Percentiles rank a stretch among this genome's conserved stretches.
These are phyloP conservation scores for Garcia nutans DNA, from an alignment of 345 rosid genomes.

Conservation along the genomic window DNA sequence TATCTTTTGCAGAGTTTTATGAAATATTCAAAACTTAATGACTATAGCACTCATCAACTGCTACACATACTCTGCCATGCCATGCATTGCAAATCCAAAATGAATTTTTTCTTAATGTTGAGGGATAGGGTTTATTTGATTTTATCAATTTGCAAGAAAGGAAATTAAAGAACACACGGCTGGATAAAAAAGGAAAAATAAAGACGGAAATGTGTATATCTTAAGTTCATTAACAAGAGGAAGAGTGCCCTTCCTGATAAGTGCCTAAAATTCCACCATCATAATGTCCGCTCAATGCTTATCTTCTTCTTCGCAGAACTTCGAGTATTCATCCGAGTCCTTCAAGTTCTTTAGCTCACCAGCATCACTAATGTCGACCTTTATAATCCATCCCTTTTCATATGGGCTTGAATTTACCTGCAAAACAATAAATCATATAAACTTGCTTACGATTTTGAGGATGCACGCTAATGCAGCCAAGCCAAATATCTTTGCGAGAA, in stretches of 20 bases:
- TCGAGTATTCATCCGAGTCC: slow-evolving; percentile 72
- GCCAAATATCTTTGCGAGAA: not conserved
- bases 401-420: slow-evolving; percentile 88
- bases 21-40: not conserved
- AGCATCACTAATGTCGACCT: slow-evolving; percentile 58
- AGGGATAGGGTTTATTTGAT: not conserved
- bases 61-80: not conserved
- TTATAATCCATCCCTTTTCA: slow-evolving; percentile 80
- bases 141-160: slow-evolving; percentile 4
- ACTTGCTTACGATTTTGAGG: not conserved
- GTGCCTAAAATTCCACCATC: not conserved
- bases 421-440: slow-evolving; percentile 1
- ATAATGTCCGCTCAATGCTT: slow-evolving; percentile 49
- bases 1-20: not conserved
- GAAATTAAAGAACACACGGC: not conserved
- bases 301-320: slow-evolving; percentile 96
- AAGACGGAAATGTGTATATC: not conserved
- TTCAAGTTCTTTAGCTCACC: slow-evolving; percentile 67
- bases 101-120: not conserved
- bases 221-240: not conserved
- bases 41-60: not conserved
- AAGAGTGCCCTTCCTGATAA: not conserved
- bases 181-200: not conserved
- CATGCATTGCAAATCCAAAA: not conserved
- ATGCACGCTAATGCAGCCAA: not conserved